Evolutionary conservation across 2,329 filamentous ascomycete genomes (phyloP).

Genomic region (Neofusicoccum cordaticola): DNA sequence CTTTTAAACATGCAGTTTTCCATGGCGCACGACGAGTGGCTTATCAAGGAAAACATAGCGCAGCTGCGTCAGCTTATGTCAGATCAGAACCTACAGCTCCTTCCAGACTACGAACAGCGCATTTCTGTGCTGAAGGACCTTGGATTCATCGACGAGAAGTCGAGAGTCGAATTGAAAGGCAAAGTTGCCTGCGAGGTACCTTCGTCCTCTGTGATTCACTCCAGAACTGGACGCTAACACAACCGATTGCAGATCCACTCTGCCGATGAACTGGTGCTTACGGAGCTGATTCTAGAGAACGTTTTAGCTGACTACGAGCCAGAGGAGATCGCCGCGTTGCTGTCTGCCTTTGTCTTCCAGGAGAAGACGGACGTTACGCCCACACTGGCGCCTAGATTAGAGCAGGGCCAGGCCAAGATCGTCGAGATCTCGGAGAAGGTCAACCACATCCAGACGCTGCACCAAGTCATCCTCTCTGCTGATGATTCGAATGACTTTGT

Average conservation of each 20-base stretch:
- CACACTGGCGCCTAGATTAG: slow-evolving; percentile 75
- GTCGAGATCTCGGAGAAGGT: slow-evolving; percentile 89
- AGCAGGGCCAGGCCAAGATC: slow-evolving; percentile 80
- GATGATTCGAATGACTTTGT: slow-evolving; percentile 94
- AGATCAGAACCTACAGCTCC: slow-evolving; percentile 90
- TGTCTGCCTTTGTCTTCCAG: slow-evolving; percentile 95
- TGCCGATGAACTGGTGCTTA: slow-evolving; percentile 91
- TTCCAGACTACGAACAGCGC: slow-evolving; percentile 95
- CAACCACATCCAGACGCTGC: slow-evolving; percentile 80
- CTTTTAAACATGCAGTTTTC: slow-evolving; percentile 61
- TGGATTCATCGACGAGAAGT: slow-evolving; percentile 82
- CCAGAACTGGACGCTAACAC: slow-evolving; percentile 6
- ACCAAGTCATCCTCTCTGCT: slow-evolving; percentile 86
- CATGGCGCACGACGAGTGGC: slow-evolving; percentile 95
- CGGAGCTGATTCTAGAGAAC: slow-evolving; percentile 94
- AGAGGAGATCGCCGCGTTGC: slow-evolving; percentile 89
- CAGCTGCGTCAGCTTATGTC: slow-evolving; percentile 86
- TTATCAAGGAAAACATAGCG: slow-evolving; percentile 89
- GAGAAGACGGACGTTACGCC: slow-evolving; percentile 87
- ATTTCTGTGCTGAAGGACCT: slow-evolving; percentile 89
- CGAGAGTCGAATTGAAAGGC: slow-evolving; percentile 90
- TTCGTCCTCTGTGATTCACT: slow-evolving; percentile 10
- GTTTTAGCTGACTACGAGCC: slow-evolving; percentile 93
- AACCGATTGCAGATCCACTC: slow-evolving; percentile 69
- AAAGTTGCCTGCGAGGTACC: slow-evolving; percentile 88